Evolutionary conservation across 1,139 yeast species (phyloP).

Genomic region (Candida dubliniensis): DNA sequence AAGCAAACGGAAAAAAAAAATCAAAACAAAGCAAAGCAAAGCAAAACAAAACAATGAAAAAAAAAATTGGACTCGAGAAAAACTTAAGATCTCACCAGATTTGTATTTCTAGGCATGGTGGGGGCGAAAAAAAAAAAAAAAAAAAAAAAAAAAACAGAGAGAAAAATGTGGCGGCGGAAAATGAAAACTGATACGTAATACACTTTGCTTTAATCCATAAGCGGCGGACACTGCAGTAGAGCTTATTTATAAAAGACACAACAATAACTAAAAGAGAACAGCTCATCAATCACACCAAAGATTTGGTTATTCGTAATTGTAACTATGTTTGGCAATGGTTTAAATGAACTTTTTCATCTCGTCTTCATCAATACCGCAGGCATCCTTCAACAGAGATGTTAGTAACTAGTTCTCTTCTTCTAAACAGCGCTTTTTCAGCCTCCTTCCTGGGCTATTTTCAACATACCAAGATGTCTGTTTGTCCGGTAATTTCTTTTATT

Average conservation of each 20-base stretch:
- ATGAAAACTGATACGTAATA: neutral
- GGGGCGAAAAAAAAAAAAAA: neutral
- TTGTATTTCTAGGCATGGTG: neutral
- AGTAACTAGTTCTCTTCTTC: neutral
- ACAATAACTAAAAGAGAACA: neutral
- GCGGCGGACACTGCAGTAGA: neutral
- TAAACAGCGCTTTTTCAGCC: too few relatives aligned
- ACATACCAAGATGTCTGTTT: slow-evolving; percentile 5
- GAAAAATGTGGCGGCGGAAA: neutral
- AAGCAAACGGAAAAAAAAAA: too few relatives aligned
- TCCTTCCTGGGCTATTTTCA: too few relatives aligned
- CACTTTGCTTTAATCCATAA: neutral
- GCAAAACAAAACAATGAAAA: too few relatives aligned
- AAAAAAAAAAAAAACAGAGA: neutral
- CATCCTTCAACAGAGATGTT: neutral
- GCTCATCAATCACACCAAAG: neutral
- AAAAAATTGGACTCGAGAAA: too few relatives aligned
- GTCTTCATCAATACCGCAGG: slow-evolving; percentile 5
- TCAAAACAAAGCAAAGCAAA: too few relatives aligned
- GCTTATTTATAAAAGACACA: neutral
- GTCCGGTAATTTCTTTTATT: slow-evolving; percentile 4
- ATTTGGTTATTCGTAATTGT: neutral
- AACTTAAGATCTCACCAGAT: too few relatives aligned
- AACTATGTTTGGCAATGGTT: neutral
- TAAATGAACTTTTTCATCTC: neutral